Evolutionary conservation across 108 stramenopile species (phyloP), one percentile per base, ranked within the genome.

Genomic region (Nitzschia inconspicua): DNA sequence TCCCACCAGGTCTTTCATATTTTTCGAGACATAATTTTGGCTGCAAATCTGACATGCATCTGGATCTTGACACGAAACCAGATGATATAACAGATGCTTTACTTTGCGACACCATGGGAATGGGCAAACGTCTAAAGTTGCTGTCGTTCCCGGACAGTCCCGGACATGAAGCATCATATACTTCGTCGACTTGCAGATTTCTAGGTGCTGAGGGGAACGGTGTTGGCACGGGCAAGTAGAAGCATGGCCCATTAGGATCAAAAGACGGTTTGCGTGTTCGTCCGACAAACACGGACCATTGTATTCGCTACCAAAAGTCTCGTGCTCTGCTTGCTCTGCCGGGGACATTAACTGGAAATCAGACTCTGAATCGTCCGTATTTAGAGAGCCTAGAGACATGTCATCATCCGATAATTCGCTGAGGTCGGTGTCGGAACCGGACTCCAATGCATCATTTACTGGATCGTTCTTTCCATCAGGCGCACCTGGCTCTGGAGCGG

Each of bases 121-220:
- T n/a, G 88, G 90, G 60, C 95, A 96, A n/a, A 84, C 66, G 60
- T 91, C 86, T 48, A 75, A 81, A 20, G 85, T 78, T 22, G 83
- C 73, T 30, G 83, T 77, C 40, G 82, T 77, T 32, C 94, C 94
- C 6, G 84, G 75, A 70, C 95, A 96, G 71, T 96, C 95, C 44
- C 95, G 72, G 37, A 92, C 86, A 62, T 96, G 95, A 14, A 96
- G 72, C 92, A 96, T 93, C 72, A 96, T 73, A 53, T 76, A 96
- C 66, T 93, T 93, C 19, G 73, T 75, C 50, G 75, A 84, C 30
- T 72, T 72, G 57, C 95, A 96, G 37, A 89, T 77, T 40, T 90
- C 85, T 57, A 67, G 72, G 41, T 93, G 90, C 31, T 82, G 72
- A 31, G 65, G 61, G 18, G 58, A 73, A 60, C 76, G 72, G 65